Conservation (phyloP, 108 stramenopile genomes). For the Craspedostauros australis region DNA sequence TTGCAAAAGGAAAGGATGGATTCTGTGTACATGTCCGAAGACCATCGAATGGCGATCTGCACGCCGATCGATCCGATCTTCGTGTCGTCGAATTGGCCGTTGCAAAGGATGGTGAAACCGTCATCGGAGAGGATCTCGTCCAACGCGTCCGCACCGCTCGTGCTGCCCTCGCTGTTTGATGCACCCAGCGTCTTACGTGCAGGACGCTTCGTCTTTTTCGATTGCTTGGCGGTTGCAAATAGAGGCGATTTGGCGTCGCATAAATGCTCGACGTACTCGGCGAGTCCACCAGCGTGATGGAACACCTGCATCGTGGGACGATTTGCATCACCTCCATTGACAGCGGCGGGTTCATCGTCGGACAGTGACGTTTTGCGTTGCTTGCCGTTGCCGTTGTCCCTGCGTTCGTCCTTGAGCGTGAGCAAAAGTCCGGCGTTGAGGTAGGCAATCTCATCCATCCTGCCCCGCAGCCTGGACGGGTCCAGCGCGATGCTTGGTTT, state of each 20-base stretch:
- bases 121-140: conserved; percentile 32
- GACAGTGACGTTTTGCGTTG: conserved; percentile 1
- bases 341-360: too few relatives aligned
- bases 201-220: conserved; percentile 15
- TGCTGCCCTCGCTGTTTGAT: conserved; percentile 4
- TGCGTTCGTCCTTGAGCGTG: conserved; percentile 73
- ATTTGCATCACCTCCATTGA: conserved; percentile 27
- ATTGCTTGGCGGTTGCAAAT: conserved; percentile 21
- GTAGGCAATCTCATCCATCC: conserved; percentile 87
- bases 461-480: conserved; percentile 50
- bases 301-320: conserved; percentile 52
- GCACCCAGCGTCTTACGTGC: background rate
- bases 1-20: conserved; percentile 87
- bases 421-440: conserved; percentile 88
- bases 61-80: conserved; percentile 58
- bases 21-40: conserved; percentile 86
- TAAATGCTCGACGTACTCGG: conserved; percentile 79
- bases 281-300: conserved; percentile 83
- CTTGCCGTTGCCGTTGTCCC: too few relatives aligned
- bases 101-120: conserved; percentile 34
- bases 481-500: conserved; percentile 75
- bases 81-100: conserved; percentile 18
- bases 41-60: conserved; percentile 84
- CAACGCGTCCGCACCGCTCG: background rate
- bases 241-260: conserved; percentile 78